phyloP scores from a whole-genome alignment of 1,139 yeast species.

The Pichia sp. region DNA sequence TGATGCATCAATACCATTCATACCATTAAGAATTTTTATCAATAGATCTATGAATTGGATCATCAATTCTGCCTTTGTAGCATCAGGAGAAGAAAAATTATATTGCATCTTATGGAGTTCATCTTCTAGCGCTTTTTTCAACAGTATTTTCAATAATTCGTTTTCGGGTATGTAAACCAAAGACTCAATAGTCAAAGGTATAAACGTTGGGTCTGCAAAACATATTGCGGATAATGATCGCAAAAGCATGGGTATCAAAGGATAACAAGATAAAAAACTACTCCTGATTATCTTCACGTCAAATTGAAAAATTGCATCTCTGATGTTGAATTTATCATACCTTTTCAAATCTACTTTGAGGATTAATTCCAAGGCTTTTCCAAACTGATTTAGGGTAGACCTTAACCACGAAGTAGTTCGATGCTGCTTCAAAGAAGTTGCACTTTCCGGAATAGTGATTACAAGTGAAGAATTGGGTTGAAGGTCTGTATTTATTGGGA shows the following conservation, averaged over 20 bases:
- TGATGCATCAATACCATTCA: slow-evolving; percentile 3
- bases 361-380: slow-evolving; percentile 38
- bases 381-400: slow-evolving; percentile 61
- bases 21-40: slow-evolving; percentile 3
- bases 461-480: slow-evolving; percentile 12
- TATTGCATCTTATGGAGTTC: slow-evolving; percentile 33
- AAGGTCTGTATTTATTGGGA: not conserved
- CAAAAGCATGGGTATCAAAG: slow-evolving; percentile 32
- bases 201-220: slow-evolving; percentile 16
- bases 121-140: slow-evolving; percentile 21
- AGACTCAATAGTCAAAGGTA: slow-evolving; percentile 16
- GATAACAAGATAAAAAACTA: slow-evolving; percentile 35
- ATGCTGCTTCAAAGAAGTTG: slow-evolving; percentile 31
- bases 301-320: slow-evolving; percentile 32
- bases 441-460: slow-evolving; percentile 21
- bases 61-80: slow-evolving; percentile 9
- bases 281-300: slow-evolving; percentile 29
- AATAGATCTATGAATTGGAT: slow-evolving; percentile 13
- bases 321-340: slow-evolving; percentile 34
- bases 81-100: slow-evolving; percentile 23
- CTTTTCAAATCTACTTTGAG: slow-evolving; percentile 24
- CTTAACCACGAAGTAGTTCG: slow-evolving; percentile 59
- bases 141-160: slow-evolving; percentile 6
- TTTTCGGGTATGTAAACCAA: slow-evolving; percentile 15
- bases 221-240: slow-evolving; percentile 24